Evolutionary conservation across 78 protist genomes (phyloP), one percentile per base, ranked within the genome.

Genomic region (Creolimax fragrantissima): DNA sequence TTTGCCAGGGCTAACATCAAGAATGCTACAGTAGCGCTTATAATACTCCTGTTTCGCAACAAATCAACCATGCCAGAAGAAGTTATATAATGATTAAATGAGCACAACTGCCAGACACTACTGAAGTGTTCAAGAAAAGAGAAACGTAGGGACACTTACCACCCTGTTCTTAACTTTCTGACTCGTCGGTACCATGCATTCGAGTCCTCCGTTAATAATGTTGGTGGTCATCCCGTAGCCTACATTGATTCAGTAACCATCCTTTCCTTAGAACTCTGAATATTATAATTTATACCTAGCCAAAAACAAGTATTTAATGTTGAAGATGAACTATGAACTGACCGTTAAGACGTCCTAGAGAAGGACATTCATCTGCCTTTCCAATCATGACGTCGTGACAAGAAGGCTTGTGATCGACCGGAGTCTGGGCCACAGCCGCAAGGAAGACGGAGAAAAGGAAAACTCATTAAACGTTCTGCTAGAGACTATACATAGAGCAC

Each of bases 131-230:
- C 74, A 58, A 24, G 74, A 58, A 58, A 58, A 1, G 39, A 24
- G 39, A 24, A 58, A 0, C n/a, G n/a, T n/a, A n/a, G n/a, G 24
- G 11, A 58, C 24, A 58, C 74, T 58, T 58, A 58, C 74, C 11
- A 58, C 74, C 11, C 74, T 17, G 24, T 58, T 58, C 74, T 58
- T 58, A 17, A 58, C 74, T 58, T 58, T 58, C 74, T 58, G 74
- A 32, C 39, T 32, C 74, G 74, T 58, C 39, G 74, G 74, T 24
- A 0, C 24, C 39, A 32, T 58, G 74, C 90, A 88, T 1, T 88
- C 90, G 24, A 2, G 67, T 5, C 90, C 90, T 11, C 90, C 90
- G 47, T 88, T 88, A 37, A 88, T 88, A 6, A 88, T 37, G 6
- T 88, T 88, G 11, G 90, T 88, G 58, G 90, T 88, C 0, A 6